These are phyloP conservation scores for Blepharisma undulans DNA, from an alignment of 169 alveolate genomes.

Conservation along the genomic window DNA sequence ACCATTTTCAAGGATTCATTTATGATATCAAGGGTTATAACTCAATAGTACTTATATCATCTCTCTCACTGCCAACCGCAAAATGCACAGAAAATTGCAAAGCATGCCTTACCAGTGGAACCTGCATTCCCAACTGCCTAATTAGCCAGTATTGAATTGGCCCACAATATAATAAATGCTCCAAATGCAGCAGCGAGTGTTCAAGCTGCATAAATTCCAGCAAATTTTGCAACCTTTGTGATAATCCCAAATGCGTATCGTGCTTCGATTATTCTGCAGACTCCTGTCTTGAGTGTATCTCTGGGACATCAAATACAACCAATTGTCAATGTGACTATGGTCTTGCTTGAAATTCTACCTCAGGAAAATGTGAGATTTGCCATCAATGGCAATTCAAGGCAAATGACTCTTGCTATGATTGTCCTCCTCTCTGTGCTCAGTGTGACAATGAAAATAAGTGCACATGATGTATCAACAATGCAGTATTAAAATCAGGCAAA, in stretches of 20 bases:
- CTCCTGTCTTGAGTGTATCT: neutral
- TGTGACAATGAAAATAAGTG: neutral
- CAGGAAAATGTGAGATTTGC: neutral
- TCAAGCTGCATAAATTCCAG: too few relatives aligned
- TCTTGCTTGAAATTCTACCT: neutral
- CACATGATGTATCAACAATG: neutral
- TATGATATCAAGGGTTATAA: neutral
- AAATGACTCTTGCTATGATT: neutral
- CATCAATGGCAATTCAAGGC: too few relatives aligned
- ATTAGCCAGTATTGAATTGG: neutral
- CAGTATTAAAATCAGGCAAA: neutral
- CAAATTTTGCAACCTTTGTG: neutral
- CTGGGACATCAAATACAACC: neutral
- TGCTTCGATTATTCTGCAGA: neutral
- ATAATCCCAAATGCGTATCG: neutral
- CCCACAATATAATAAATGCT: too few relatives aligned
- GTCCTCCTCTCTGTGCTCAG: neutral
- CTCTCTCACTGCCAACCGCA: too few relatives aligned
- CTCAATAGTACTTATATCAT: too few relatives aligned
- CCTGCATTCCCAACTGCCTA: too few relatives aligned
- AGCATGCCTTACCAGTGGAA: too few relatives aligned
- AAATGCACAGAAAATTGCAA: too few relatives aligned
- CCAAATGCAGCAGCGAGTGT: too few relatives aligned
- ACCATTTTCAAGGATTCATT: neutral
- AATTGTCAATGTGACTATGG: neutral